Evolutionary conservation across 2,329 filamentous ascomycete genomes (phyloP).

Genomic region (Chrysosporium keratinophilum): DNA sequence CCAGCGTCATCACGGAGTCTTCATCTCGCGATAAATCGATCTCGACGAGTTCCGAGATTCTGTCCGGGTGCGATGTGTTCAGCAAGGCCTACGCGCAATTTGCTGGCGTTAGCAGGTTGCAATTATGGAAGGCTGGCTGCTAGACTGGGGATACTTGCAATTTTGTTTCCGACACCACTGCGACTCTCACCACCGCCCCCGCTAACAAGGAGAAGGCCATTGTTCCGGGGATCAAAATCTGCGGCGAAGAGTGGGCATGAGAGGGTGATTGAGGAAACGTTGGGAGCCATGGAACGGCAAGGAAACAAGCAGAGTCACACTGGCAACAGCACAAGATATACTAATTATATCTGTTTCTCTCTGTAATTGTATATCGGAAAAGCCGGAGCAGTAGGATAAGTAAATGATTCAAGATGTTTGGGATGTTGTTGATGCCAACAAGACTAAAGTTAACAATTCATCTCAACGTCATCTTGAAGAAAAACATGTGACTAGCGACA

Average conservation of each 20-base stretch:
- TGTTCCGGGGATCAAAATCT: slow-evolving; percentile 75
- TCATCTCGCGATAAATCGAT: slow-evolving; percentile 71
- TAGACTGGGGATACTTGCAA: slow-evolving; percentile 46
- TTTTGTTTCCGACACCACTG: slow-evolving; percentile 77
- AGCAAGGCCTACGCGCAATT: slow-evolving; percentile 50
- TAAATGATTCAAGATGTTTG: neutral
- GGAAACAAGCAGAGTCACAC: neutral
- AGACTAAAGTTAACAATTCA: neutral
- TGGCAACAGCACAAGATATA: neutral
- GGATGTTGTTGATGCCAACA: slow-evolving; percentile 3
- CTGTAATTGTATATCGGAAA: neutral
- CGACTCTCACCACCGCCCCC: slow-evolving; percentile 77
- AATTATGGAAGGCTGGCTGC: neutral
- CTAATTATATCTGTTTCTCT: neutral
- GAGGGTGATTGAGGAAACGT: slow-evolving; percentile 46
- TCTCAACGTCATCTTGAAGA: slow-evolving; percentile 1
- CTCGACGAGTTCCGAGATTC: slow-evolving; percentile 57
- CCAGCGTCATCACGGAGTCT: slow-evolving; percentile 79
- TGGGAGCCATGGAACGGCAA: slow-evolving; percentile 28
- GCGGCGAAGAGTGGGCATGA: slow-evolving; percentile 78
- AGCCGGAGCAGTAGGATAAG: too few species aligned
- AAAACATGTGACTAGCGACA: neutral
- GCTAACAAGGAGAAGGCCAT: slow-evolving; percentile 65
- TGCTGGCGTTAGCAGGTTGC: neutral
- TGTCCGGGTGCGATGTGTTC: slow-evolving; percentile 55